Base-by-base conservation (phyloP, 176 grass and related monocot species). In the Triticum dicoccoides region DNA sequence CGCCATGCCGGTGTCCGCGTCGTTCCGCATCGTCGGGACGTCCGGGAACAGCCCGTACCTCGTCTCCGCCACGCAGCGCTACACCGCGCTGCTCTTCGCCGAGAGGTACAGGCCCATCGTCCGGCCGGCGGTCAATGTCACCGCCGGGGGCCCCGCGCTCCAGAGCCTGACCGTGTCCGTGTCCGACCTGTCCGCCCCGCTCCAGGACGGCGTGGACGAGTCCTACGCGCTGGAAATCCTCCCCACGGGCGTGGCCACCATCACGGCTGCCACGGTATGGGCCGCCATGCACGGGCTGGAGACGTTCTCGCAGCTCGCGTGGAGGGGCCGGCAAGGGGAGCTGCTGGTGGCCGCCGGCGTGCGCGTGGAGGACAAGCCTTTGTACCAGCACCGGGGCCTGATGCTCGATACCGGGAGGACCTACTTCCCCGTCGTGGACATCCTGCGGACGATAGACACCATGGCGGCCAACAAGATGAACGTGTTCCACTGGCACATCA, bases 401-500 rank as follows among this genome's bases (percentile, higher is more conserved):
- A 83, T 98, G 42, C 83, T 98, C 35, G 97, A 98, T 83, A 96
- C 97, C 42, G 87, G 86, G 8, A 70, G 97, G 64, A 86, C 77
- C 5, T 98, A 88, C 87, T 83, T 94, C 87, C 82, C 94, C 20
- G 92, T 96, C 44, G 6, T 66, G 3, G 92, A 95, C 80, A 92
- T 98, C 88, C 85, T 96, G 32, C 78, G 97, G 34, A 98, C 94
- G 13, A 86, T 98, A 37, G 90, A 95, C 39, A 89, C 92, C 86
- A 98, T 98, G 94, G 90, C 84, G 59, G 83, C 88, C 78, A 99
- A 99, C 87, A 96, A 96, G 94, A 91, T 96, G 87, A 99, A 99
- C 81, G 92, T 99, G 51, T 92, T 99, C 86, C 97, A 99, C 78
- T 99, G 97, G 97, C 97, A 99, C 87, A 92, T 99, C 91, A 93